phyloP scores from a whole-genome alignment of 2,329 filamentous ascomycete genomes.

The Calonectria pseudoreteaudii region DNA sequence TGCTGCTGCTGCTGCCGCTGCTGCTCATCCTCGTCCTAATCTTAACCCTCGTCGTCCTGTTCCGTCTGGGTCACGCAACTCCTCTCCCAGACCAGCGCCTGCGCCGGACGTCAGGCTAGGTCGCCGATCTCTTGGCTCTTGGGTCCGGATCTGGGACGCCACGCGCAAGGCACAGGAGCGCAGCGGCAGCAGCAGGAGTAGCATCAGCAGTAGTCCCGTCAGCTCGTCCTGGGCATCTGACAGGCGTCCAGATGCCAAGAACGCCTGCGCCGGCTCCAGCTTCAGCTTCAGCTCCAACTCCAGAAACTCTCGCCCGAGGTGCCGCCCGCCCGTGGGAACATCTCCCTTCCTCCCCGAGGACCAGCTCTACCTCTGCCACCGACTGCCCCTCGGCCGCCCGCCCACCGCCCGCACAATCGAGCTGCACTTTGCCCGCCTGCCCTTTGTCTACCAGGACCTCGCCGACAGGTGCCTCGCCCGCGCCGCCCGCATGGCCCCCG shows the following conservation, averaged over 20 bases:
- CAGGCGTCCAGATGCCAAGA: neutral
- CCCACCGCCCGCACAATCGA: neutral
- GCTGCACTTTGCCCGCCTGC: constrained; percentile 18
- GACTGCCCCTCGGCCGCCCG: constrained; percentile 26
- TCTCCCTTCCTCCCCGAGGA: constrained; percentile 26
- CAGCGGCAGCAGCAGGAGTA: no score
- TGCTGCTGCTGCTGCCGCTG: no score
- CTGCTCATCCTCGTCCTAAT: no score
- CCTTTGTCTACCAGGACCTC: constrained; percentile 22
- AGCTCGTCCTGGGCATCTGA: neutral
- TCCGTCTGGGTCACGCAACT: neutral
- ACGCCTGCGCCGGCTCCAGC: neutral
- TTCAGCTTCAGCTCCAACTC: neutral
- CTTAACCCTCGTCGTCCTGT: neutral
- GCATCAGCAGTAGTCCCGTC: neutral
- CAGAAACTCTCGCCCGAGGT: neutral
- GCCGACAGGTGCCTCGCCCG: constrained; percentile 22
- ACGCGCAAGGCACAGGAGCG: neutral
- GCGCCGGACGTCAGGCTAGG: neutral
- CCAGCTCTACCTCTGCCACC: constrained; percentile 26
- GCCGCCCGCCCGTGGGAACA: neutral
- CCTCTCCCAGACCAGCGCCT: neutral
- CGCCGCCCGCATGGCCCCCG: neutral
- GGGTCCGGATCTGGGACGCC: neutral
- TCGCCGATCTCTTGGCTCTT: neutral